phyloP scores from a whole-genome alignment of 345 rosid species.

The Gossypium thurberi region DNA sequence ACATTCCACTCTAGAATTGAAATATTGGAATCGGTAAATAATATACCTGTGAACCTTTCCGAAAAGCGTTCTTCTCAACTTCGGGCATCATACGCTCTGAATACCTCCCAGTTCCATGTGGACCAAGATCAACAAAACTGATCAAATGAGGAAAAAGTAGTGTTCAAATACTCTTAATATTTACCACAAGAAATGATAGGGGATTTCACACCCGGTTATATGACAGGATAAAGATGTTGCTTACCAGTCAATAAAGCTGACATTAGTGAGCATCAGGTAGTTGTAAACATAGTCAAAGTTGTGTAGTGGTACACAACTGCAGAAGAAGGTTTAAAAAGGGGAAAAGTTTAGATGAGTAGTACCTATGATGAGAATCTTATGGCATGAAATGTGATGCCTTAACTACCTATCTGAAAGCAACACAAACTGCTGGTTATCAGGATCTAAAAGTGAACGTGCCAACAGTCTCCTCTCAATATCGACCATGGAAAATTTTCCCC shows the following conservation, averaged over 20 bases:
- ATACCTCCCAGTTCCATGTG: slow-evolving; percentile 63
- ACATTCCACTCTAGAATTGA: no score
- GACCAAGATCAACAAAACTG: slow-evolving; percentile 65
- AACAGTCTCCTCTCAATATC: slow-evolving; percentile 62
- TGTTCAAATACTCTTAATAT: neutral
- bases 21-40: neutral
- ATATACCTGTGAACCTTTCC: slow-evolving; percentile 65
- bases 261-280: slow-evolving; percentile 48
- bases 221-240: slow-evolving; percentile 5
- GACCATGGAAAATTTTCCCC: slow-evolving; percentile 70
- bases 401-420: slow-evolving; percentile 64
- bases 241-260: slow-evolving; percentile 67
- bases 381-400: slow-evolving; percentile 6
- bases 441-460: slow-evolving; percentile 56
- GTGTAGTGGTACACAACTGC: slow-evolving; percentile 63
- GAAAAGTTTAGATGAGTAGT: slow-evolving; percentile 8
- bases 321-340: neutral
- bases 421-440: slow-evolving; percentile 67
- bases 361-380: slow-evolving; percentile 4
- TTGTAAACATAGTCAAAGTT: slow-evolving; percentile 49
- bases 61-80: slow-evolving; percentile 50
- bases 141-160: neutral
- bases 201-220: no score
- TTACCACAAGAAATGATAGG: neutral
- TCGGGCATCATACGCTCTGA: slow-evolving; percentile 66